Conservation (phyloP, 2,329 filamentous ascomycete genomes). For the Penicillium sp. region DNA sequence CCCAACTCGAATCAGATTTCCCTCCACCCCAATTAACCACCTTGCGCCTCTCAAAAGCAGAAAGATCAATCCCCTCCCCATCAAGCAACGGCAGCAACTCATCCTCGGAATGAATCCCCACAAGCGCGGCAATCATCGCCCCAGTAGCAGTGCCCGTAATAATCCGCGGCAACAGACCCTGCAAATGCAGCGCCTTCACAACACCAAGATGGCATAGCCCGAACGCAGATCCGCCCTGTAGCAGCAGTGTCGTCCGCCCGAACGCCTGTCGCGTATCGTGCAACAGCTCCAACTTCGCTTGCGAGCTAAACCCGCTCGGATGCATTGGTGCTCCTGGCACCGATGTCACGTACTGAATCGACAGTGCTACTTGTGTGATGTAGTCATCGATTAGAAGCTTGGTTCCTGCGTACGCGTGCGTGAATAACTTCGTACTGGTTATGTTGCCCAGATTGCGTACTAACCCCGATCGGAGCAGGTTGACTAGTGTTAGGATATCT, state of each 20-base stretch:
- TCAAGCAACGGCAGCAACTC: slow-evolving; percentile 75
- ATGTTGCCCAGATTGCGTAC: slow-evolving; percentile 91
- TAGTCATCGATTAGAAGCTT: slow-evolving; percentile 92
- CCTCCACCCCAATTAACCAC: slow-evolving; percentile 14
- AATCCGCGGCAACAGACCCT: slow-evolving; percentile 79
- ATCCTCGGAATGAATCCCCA: slow-evolving; percentile 82
- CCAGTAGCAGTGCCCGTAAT: slow-evolving; percentile 90
- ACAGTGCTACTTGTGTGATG: slow-evolving; percentile 76
- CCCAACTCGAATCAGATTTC: slow-evolving; percentile 39
- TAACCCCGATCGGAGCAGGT: slow-evolving; percentile 72
- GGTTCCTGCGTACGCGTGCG: slow-evolving; percentile 80
- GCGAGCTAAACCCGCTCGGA: slow-evolving; percentile 59
- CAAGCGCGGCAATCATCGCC: slow-evolving; percentile 81
- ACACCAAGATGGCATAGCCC: slow-evolving; percentile 88
- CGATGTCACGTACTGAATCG: slow-evolving; percentile 71
- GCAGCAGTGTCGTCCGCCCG: slow-evolving; percentile 77
- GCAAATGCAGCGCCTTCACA: slow-evolving; percentile 78
- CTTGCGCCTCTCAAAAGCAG: slow-evolving; percentile 63
- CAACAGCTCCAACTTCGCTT: slow-evolving; percentile 80
- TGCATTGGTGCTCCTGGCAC: slow-evolving; percentile 59
- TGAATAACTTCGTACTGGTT: slow-evolving; percentile 75
- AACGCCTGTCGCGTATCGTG: slow-evolving; percentile 87
- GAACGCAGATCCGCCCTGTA: slow-evolving; percentile 90
- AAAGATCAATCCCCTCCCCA: slow-evolving; percentile 77
- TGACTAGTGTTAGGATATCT: slow-evolving; percentile 72